These are phyloP conservation scores for Spiraea crenata DNA, from an alignment of 331 rosid species.

Conservation along the genomic window DNA sequence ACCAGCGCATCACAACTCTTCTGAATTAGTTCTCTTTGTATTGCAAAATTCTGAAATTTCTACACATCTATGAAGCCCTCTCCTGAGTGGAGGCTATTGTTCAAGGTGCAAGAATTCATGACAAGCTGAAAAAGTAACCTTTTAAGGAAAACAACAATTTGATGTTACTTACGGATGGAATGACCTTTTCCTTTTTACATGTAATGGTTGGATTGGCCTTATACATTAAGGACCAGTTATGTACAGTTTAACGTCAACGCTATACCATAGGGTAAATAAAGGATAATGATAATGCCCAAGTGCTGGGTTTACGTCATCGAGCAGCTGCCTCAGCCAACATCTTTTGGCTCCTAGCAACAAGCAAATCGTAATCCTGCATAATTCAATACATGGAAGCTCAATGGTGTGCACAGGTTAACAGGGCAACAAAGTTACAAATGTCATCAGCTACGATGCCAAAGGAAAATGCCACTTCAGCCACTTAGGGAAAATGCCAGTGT, in stretches of 20 bases:
- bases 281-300: not conserved
- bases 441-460: not conserved
- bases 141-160: not conserved
- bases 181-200: not conserved
- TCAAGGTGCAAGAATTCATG: too few relatives aligned
- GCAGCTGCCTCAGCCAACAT: slow-evolving; percentile 52
- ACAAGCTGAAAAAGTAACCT: too few relatives aligned
- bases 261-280: not conserved
- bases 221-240: not conserved
- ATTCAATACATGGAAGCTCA: slow-evolving; percentile 16
- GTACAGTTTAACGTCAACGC: slow-evolving; percentile 1
- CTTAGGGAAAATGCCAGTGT: not conserved
- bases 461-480: not conserved
- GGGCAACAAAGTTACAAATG: too few relatives aligned
- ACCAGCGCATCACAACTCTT: too few relatives aligned
- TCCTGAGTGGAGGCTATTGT: too few relatives aligned
- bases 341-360: slow-evolving; percentile 47
- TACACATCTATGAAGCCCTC: too few relatives aligned
- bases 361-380: slow-evolving; percentile 68
- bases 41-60: too few relatives aligned
- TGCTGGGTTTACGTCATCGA: slow-evolving; percentile 33
- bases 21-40: too few relatives aligned
- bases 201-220: not conserved
- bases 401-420: not conserved
- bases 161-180: not conserved